Percentiles rank a stretch among this genome's conserved stretches.
phyloP scores from a whole-genome alignment of 2,329 filamentous ascomycete genomes.

The Paracorniculantispora psalliotae region DNA sequence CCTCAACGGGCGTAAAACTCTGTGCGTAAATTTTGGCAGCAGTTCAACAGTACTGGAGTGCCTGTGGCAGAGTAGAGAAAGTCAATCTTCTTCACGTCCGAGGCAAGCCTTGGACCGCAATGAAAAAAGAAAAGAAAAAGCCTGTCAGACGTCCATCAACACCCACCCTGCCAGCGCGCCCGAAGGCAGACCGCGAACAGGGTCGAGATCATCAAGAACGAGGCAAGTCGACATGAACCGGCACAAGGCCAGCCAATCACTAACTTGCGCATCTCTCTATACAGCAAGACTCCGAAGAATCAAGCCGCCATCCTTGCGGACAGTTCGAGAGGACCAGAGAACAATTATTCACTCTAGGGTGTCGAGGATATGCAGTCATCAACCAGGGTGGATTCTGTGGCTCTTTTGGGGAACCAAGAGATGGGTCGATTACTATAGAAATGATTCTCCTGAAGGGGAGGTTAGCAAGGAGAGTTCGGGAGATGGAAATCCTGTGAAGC shows the following conservation, averaged over 20 bases:
- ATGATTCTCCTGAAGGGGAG: conserved; percentile 66
- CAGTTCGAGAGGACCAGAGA: conserved; percentile 53
- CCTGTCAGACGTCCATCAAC: conserved; percentile 88
- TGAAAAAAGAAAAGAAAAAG: conserved; percentile 49
- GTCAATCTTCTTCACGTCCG: conserved; percentile 47
- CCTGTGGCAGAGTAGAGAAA: neutral
- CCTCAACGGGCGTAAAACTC: no score
- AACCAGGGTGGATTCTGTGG: conserved; percentile 93
- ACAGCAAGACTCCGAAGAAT: conserved; percentile 42
- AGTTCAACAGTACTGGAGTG: no score
- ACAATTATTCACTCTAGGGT: conserved; percentile 75
- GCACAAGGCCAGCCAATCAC: conserved; percentile 25
- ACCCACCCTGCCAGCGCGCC: conserved; percentile 74
- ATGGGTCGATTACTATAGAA: conserved; percentile 94
- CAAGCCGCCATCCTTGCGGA: conserved; percentile 57
- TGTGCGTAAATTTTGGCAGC: no score
- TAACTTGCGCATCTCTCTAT: conserved; percentile 62
- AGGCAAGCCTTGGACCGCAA: conserved; percentile 45
- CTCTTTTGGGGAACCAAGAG: conserved; percentile 90
- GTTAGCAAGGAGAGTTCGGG: conserved; percentile 18
- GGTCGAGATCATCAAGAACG: conserved; percentile 82
- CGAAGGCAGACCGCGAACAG: conserved; percentile 66
- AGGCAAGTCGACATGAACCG: conserved; percentile 13
- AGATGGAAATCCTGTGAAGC: neutral
- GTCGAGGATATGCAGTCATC: conserved; percentile 85